These are phyloP conservation scores for Phytopythium vexans DNA, from an alignment of 352 stramenopile species.

Conservation along the genomic window DNA sequence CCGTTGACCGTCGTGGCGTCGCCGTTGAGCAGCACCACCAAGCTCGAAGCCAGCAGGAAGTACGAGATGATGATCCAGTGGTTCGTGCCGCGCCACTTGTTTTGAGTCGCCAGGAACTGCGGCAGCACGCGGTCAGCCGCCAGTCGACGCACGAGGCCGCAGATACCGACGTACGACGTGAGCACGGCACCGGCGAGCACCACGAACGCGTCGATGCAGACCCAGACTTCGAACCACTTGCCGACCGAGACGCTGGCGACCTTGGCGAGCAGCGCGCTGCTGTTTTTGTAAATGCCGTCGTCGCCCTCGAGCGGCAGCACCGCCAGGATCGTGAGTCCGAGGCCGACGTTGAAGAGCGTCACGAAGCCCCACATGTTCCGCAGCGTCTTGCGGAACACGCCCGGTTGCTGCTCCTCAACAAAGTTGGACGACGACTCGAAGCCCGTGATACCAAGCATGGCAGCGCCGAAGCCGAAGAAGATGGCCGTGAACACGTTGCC, in stretches of 20 bases:
- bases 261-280: constrained; percentile 64
- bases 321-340: constrained; percentile 59
- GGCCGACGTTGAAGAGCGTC: constrained; percentile 79
- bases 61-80: constrained; percentile 77
- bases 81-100: constrained; percentile 61
- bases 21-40: constrained; percentile 70
- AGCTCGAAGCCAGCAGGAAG: constrained; percentile 58
- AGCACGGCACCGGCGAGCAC: constrained; percentile 82
- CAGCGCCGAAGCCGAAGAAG: constrained; percentile 70
- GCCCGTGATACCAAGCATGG: constrained; percentile 86
- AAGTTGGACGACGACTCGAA: constrained; percentile 89
- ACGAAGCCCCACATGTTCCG: constrained; percentile 82
- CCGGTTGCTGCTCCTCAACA: constrained; percentile 78
- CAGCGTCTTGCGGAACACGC: constrained; percentile 73
- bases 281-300: constrained; percentile 51
- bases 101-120: constrained; percentile 46
- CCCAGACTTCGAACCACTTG: constrained; percentile 42
- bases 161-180: constrained; percentile 83
- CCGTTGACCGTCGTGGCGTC: constrained; percentile 68
- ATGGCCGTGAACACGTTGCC: constrained; percentile 41
- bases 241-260: constrained; percentile 42
- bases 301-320: constrained; percentile 63
- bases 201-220: constrained; percentile 84
- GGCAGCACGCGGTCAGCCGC: constrained; percentile 61
- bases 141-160: constrained; percentile 67